Conservation (phyloP, 305 asterid species). For the Rubia tinctorum region DNA sequence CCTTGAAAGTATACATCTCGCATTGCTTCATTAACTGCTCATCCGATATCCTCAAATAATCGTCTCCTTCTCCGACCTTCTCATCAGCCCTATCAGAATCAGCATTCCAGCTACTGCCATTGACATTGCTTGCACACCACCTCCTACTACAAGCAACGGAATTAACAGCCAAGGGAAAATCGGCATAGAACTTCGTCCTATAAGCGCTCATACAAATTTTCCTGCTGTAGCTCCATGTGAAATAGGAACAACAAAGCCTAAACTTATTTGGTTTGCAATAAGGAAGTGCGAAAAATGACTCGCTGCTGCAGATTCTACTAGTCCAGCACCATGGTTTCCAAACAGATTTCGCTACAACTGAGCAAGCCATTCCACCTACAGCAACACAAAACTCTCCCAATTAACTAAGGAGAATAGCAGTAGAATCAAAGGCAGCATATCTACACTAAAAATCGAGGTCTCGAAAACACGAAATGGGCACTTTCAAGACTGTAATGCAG, state of each 20-base stretch:
- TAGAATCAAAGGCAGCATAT: background rate
- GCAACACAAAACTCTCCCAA: background rate
- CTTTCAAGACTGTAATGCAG: background rate
- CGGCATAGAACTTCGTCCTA: background rate
- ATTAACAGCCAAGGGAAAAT: background rate
- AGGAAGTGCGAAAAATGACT: background rate
- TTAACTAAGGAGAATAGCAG: background rate
- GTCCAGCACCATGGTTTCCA: background rate
- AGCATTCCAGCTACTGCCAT: background rate
- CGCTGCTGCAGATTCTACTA: background rate
- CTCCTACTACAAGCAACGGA: background rate
- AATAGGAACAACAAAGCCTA: background rate
- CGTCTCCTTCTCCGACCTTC: background rate
- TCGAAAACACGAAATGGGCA: conserved; percentile 34
- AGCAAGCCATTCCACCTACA: conserved; percentile 5
- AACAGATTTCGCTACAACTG: background rate
- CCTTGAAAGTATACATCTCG: conserved; percentile 74
- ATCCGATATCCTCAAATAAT: conserved; percentile 1
- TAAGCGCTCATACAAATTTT: background rate
- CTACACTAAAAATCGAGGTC: background rate
- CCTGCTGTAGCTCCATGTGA: background rate
- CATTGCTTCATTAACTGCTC: conserved; percentile 50
- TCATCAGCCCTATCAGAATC: background rate
- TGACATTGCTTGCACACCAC: background rate
- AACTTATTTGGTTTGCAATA: background rate